Evolutionary conservation across 495 filamentous ascomycete species (phyloP), one percentile per base, ranked within the genome.

Genomic region (Lasiosphaeria hispida): DNA sequence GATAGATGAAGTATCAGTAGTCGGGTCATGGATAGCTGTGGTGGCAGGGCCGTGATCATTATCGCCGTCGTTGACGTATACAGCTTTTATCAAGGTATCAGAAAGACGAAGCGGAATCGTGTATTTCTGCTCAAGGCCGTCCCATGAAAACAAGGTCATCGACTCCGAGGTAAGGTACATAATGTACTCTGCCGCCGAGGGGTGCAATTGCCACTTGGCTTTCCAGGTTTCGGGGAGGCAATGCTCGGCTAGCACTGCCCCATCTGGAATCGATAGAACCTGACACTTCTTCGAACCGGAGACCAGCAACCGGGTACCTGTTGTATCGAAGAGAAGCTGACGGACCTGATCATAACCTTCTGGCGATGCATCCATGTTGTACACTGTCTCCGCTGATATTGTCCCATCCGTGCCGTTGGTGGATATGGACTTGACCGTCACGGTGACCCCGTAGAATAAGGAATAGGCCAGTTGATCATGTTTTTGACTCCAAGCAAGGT

Each of bases 221-320:
- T 38, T 6, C 15, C 19, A 14, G n/a, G 23, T 15, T 0, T 52
- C 33, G 1, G 1, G 6, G 18, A 4, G 40, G 10, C 23, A 35
- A 2, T 10, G 39, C 13, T 53, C 48, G 10, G 41, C 57, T 3
- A 47, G 30, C 7, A 48, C 34, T 3, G 1, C 42, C 18, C 57
- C 57, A 4, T 41, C 35, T 9, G 57, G 49, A 8, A 59, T 1
- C 14, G 47, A 34, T 5, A 59, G 41, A 7, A 59, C 34, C 14
- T 59, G 49, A 19, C 11, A 48, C 18, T 35, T 48, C 11, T 59
- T 33, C 15, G 2, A 1, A 14, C 39, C 40, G 10, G 0, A 39
- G 3, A 58, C 33, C 3, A 58, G 9, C 5, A 58, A 11, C 38
- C 41, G 48, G 8, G 14, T 48, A 7, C 34, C 48, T 15, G 40